Percentiles rank a stretch among this genome's conserved stretches.
phyloP scores from a whole-genome alignment of 768 basidiomycete species.

The Lentinula sp. region DNA sequence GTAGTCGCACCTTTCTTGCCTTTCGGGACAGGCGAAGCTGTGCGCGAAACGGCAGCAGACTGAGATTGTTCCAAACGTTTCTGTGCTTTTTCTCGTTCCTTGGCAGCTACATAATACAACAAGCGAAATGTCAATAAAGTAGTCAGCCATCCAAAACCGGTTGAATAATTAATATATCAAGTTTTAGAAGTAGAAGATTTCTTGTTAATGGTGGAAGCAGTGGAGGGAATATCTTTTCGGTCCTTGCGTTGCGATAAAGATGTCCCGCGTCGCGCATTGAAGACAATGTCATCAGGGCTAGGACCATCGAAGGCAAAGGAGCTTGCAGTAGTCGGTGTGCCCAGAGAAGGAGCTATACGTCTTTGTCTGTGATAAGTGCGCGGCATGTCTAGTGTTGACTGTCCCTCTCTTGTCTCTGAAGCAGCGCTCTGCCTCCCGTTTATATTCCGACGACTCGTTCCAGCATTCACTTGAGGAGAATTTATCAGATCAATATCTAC shows the following conservation, averaged over 20 bases:
- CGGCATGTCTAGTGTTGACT: conserved; percentile 21
- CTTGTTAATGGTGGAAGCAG: conserved; percentile 8
- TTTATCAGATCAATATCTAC: conserved; percentile 42
- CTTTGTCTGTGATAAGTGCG: conserved; percentile 20
- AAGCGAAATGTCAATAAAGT: conserved; percentile 19
- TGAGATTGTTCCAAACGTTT: conserved; percentile 32
- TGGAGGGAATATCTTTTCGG: conserved; percentile 9
- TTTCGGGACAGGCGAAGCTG: conserved; percentile 31
- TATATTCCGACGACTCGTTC: conserved; percentile 12
- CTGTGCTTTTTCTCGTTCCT: conserved; percentile 73
- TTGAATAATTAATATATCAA: conserved; percentile 4
- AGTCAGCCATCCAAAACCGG: background rate
- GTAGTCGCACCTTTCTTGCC: conserved; percentile 4
- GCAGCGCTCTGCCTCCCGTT: conserved; percentile 21
- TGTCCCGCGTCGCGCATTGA: conserved; percentile 75
- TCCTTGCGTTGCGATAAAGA: conserved; percentile 38
- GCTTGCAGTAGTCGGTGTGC: conserved; percentile 24
- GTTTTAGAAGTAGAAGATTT: conserved; percentile 18
- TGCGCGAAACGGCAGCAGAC: conserved; percentile 40
- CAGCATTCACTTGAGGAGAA: conserved; percentile 24
- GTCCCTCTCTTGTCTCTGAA: background rate
- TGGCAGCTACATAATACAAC: conserved; percentile 54
- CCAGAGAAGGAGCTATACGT: conserved; percentile 27
- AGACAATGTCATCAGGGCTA: conserved; percentile 88
- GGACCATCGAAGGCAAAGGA: conserved; percentile 73